Percentiles rank a stretch among this genome's conserved stretches.
Evolutionary conservation across 129 eudicot genomes (phyloP).

Genomic region (Kitagawia praeruptora): DNA sequence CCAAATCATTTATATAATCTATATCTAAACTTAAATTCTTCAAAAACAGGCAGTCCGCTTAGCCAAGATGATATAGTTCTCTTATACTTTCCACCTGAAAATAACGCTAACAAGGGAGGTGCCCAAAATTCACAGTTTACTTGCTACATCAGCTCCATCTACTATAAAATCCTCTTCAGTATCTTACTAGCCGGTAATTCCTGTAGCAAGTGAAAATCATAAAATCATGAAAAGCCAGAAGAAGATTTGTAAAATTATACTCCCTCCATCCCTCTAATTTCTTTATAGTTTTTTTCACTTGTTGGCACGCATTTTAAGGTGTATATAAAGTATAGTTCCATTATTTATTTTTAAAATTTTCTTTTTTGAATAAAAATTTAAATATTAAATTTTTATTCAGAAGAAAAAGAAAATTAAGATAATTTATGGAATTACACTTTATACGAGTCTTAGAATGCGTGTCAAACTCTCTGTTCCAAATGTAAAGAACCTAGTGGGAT

Average conservation of each 20-base stretch:
- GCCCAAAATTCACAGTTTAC: constrained; percentile 28
- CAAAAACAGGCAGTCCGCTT: constrained; percentile 31
- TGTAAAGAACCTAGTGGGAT: no score
- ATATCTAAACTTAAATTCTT: constrained; percentile 27
- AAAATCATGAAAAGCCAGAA: neutral
- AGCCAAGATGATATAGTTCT: constrained; percentile 23
- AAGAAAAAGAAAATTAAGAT: no score
- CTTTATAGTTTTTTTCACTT: no score
- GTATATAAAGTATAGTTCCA: no score
- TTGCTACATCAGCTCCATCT: constrained; percentile 31
- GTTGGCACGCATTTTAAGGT: no score
- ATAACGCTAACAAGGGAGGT: constrained; percentile 17
- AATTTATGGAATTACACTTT: no score
- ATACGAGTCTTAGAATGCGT: no score
- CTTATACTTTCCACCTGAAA: constrained; percentile 23
- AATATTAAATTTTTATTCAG: no score
- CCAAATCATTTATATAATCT: constrained; percentile 38
- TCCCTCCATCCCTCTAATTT: no score
- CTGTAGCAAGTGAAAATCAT: constrained; percentile 23
- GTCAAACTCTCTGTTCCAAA: no score
- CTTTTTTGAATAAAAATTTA: no score
- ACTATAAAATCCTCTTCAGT: constrained; percentile 21
- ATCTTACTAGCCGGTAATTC: constrained; percentile 40
- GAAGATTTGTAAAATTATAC: neutral
- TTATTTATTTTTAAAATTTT: no score